Evolutionary conservation across 208 protist genomes (phyloP).

Genomic region (Trypanosoma theileri): DNA sequence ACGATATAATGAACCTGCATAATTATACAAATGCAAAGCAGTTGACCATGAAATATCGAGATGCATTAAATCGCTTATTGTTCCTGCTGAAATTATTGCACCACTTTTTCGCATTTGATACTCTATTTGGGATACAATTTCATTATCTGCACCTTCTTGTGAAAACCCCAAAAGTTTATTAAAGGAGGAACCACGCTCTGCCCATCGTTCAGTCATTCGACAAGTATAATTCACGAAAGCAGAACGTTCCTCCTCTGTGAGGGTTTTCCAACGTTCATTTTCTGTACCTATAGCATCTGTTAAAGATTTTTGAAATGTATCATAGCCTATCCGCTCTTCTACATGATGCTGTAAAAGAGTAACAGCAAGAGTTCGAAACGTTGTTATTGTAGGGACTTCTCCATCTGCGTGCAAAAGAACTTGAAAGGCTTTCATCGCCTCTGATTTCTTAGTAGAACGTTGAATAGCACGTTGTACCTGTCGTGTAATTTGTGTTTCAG

Average conservation of each 20-base stretch:
- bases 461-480: slow-evolving; percentile 30
- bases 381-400: slow-evolving; percentile 27
- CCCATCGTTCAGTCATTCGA: slow-evolving; percentile 45
- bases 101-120: slow-evolving; percentile 52
- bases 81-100: slow-evolving; percentile 33
- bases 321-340: slow-evolving; percentile 37
- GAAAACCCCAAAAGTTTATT: slow-evolving; percentile 49
- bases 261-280: slow-evolving; percentile 44
- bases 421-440: slow-evolving; percentile 49
- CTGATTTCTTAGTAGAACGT: slow-evolving; percentile 35
- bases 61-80: slow-evolving; percentile 61
- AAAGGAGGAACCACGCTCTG: slow-evolving; percentile 46
- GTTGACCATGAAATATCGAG: slow-evolving; percentile 71
- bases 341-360: slow-evolving; percentile 51
- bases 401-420: slow-evolving; percentile 34
- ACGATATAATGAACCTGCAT: slow-evolving; percentile 28
- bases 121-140: slow-evolving; percentile 47
- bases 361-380: slow-evolving; percentile 34
- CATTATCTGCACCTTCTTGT: slow-evolving; percentile 74
- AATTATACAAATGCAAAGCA: slow-evolving; percentile 53
- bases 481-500: slow-evolving; percentile 31
- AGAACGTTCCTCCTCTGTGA: slow-evolving; percentile 45
- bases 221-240: slow-evolving; percentile 55
- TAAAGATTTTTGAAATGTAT: slow-evolving; percentile 43
- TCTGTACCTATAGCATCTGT: slow-evolving; percentile 39